Conservation (phyloP, 345 rosid species). For the Lagerstroemia speciosa region DNA sequence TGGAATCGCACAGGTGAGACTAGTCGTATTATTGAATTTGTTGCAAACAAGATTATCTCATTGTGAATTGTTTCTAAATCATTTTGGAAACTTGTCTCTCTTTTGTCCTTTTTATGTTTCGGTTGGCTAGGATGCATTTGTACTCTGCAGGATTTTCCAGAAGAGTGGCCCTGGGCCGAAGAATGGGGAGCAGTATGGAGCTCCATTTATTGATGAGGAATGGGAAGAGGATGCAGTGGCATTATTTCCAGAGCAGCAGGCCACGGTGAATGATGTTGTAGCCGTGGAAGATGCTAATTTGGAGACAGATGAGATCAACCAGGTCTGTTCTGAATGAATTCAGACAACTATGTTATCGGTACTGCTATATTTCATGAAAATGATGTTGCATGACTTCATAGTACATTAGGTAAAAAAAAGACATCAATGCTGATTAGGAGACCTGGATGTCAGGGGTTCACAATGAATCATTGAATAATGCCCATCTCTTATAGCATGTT, state of each 20-base stretch:
- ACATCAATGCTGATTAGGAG: neutral
- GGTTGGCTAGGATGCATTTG: slow-evolving; percentile 63
- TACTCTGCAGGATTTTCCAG: slow-evolving; percentile 81
- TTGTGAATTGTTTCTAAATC: neutral
- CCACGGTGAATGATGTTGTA: slow-evolving; percentile 28
- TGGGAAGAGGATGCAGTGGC: slow-evolving; percentile 71
- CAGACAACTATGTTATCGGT: neutral
- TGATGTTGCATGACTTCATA: neutral
- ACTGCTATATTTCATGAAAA: neutral
- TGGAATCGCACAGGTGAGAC: slow-evolving; percentile 60
- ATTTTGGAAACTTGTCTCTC: slow-evolving; percentile 8
- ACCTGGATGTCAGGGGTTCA: neutral
- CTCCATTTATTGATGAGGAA: slow-evolving; percentile 90
- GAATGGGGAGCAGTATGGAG: slow-evolving; percentile 95
- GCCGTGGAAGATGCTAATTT: slow-evolving; percentile 38
- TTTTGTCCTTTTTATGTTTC: slow-evolving; percentile 8
- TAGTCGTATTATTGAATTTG: neutral
- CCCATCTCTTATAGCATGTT: neutral
- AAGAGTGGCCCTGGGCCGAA: slow-evolving; percentile 97
- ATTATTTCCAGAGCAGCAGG: slow-evolving; percentile 38
- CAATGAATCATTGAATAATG: neutral
- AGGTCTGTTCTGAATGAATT: slow-evolving; percentile 32
- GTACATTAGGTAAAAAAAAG: neutral
- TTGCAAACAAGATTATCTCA: neutral
- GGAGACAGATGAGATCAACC: slow-evolving; percentile 42